These are phyloP conservation scores for Penicillium taxi DNA, from an alignment of 495 filamentous ascomycete genomes.

Conservation along the genomic window DNA sequence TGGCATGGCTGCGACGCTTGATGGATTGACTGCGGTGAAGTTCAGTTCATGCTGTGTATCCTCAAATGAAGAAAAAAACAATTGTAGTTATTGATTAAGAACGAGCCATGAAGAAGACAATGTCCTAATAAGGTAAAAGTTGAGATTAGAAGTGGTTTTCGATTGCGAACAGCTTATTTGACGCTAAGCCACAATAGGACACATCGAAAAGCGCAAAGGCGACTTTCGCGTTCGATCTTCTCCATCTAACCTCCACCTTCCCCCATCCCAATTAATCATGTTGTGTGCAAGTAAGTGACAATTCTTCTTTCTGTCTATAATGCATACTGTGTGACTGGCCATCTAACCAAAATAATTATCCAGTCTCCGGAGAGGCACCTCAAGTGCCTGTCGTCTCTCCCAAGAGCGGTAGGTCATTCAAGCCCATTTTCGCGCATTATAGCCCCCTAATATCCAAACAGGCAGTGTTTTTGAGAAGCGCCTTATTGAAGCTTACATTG, in stretches of 20 bases:
- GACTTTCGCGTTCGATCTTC: constrained; percentile 27
- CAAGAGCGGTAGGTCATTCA: constrained; percentile 68
- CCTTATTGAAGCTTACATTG: constrained; percentile 87
- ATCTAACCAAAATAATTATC: constrained; percentile 17
- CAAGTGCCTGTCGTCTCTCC: constrained; percentile 89
- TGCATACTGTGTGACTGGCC: too few relatives aligned
- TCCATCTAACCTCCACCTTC: constrained; percentile 23
- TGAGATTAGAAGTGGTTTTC: not conserved
- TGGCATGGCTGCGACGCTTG: constrained; percentile 26
- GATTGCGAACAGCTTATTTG: constrained; percentile 17
- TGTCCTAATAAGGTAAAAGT: not conserved
- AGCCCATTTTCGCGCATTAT: constrained; percentile 4
- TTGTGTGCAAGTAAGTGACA: constrained; percentile 65
- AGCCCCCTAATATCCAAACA: constrained; percentile 30
- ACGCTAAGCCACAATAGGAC: constrained; percentile 32
- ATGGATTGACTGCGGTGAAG: constrained; percentile 8
- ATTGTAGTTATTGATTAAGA: not conserved
- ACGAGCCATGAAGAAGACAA: not conserved
- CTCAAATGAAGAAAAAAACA: not conserved
- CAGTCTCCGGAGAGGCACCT: constrained; percentile 95
- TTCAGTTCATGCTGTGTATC: constrained; percentile 12
- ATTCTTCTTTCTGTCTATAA: not conserved
- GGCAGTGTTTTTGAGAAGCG: constrained; percentile 91
- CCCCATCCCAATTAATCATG: constrained; percentile 38
- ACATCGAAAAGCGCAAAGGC: constrained; percentile 39